Conservation (phyloP, 225 moss, liverwort and hornwort species). For the Anthoceros angustus region DNA sequence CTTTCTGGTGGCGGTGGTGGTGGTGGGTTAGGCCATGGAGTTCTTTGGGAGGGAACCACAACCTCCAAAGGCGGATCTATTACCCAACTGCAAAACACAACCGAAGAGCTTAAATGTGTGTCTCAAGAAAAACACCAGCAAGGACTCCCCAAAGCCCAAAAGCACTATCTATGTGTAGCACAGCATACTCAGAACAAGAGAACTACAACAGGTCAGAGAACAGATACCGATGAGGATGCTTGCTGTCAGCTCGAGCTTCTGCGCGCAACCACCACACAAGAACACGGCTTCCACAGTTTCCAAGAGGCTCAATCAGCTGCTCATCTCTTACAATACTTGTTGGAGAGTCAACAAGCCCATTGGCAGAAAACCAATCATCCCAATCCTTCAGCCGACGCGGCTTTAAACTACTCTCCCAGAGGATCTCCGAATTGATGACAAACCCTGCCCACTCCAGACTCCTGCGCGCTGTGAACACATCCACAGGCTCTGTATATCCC, state of each 20-base stretch:
- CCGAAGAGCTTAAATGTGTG: too few species aligned
- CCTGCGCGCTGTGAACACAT: constrained; percentile 17
- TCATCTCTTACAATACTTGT: constrained; percentile 48
- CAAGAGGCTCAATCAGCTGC: constrained; percentile 35
- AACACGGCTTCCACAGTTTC: constrained; percentile 29
- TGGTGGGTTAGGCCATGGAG: neutral
- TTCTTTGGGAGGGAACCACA: neutral
- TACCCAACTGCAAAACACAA: neutral
- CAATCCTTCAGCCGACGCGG: constrained; percentile 61
- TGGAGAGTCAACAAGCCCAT: constrained; percentile 29
- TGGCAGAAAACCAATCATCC: constrained; percentile 32
- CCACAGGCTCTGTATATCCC: constrained; percentile 21
- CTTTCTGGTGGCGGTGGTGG: neutral
- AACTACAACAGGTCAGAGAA: neutral
- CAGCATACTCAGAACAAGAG: neutral
- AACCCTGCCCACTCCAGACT: constrained; percentile 84
- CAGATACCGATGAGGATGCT: constrained; percentile 40
- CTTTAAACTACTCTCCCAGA: constrained; percentile 30
- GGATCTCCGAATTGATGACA: constrained; percentile 45
- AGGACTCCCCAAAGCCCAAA: neutral
- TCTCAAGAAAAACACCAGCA: neutral
- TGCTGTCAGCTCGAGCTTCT: constrained; percentile 58
- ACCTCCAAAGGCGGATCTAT: constrained; percentile 1
- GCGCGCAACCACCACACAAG: constrained; percentile 69
- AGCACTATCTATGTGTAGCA: neutral